A percentile compares a stretch with the other conserved stretches of the same genome.
phyloP scores from a whole-genome alignment of 148 eudicot genomes.

The Camellia japonica region DNA sequence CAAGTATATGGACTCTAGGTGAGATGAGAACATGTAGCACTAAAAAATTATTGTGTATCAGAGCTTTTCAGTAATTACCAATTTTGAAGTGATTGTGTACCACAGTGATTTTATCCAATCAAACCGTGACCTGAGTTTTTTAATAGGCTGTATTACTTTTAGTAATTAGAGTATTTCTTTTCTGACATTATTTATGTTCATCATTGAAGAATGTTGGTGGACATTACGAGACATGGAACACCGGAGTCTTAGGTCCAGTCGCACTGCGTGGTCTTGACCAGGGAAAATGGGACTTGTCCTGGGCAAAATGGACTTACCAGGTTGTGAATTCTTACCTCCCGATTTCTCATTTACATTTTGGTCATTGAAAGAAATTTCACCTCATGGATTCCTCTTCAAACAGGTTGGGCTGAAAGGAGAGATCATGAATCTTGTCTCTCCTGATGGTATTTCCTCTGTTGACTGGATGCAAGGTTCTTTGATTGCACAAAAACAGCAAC shows the following conservation, averaged over 20 bases:
- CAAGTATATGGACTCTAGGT: not conserved
- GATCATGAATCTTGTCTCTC: slow-evolving; percentile 69
- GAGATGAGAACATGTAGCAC: not conserved
- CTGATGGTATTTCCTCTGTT: slow-evolving; percentile 51
- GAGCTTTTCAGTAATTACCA: not conserved
- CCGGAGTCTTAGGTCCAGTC: slow-evolving; percentile 60
- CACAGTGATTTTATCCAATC: not conserved
- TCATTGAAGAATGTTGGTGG: slow-evolving; percentile 68
- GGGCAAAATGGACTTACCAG: slow-evolving; percentile 69
- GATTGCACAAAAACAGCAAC: slow-evolving; percentile 69
- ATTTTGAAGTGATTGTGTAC: not conserved
- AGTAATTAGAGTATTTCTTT: not conserved
- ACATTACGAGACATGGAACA: slow-evolving; percentile 66
- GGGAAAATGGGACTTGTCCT: slow-evolving; percentile 53
- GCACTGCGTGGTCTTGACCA: slow-evolving; percentile 55
- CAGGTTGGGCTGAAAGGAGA: slow-evolving; percentile 96
- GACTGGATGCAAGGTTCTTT: slow-evolving; percentile 77
- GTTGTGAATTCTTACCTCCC: slow-evolving; percentile 18
- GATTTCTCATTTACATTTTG: not conserved
- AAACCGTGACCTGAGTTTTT: too few species aligned
- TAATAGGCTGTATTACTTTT: not conserved
- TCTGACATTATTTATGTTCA: slow-evolving; percentile 4
- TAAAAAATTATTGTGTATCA: not conserved
- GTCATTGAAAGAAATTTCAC: not conserved
- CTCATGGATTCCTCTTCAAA: slow-evolving; percentile 12